phyloP scores from a whole-genome alignment of 2,329 filamentous ascomycete genomes.

The Aspergillus fructus region DNA sequence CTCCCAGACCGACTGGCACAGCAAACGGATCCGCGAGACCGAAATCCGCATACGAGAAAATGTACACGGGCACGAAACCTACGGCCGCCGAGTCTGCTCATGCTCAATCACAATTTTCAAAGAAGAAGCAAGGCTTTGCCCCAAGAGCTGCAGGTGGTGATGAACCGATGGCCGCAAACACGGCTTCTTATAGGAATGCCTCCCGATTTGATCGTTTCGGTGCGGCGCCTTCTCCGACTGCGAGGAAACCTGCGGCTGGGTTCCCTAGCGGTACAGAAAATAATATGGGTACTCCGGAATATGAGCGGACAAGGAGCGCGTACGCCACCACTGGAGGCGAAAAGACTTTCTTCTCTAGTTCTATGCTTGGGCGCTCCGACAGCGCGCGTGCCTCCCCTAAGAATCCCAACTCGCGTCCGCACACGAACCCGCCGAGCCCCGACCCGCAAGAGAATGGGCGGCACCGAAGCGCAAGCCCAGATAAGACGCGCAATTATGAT shows the following conservation, averaged over 20 bases:
- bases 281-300: slow-evolving; percentile 34
- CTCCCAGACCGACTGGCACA: slow-evolving; percentile 23
- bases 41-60: slow-evolving; percentile 42
- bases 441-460: slow-evolving; percentile 29
- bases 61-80: slow-evolving; percentile 32
- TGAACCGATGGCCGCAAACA: slow-evolving; percentile 56
- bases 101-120: slow-evolving; percentile 43
- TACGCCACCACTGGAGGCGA: slow-evolving; percentile 58
- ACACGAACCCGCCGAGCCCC: slow-evolving; percentile 38
- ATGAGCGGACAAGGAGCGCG: slow-evolving; percentile 53
- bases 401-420: slow-evolving; percentile 32
- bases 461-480: slow-evolving; percentile 47
- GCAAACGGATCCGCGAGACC: slow-evolving; percentile 28
- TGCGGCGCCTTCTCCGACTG: slow-evolving; percentile 42
- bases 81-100: slow-evolving; percentile 37
- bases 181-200: slow-evolving; percentile 49
- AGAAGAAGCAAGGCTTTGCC: slow-evolving; percentile 58
- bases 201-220: slow-evolving; percentile 35
- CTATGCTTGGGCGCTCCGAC: slow-evolving; percentile 52
- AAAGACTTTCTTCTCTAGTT: slow-evolving; percentile 55
- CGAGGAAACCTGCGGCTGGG: slow-evolving; percentile 41
- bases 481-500: slow-evolving; percentile 32
- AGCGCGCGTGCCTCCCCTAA: slow-evolving; percentile 53
- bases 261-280: slow-evolving; percentile 29
- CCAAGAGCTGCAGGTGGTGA: slow-evolving; percentile 60